Conservation (phyloP, 352 stramenopile genomes). For the Thalassiosira mediterranea region DNA sequence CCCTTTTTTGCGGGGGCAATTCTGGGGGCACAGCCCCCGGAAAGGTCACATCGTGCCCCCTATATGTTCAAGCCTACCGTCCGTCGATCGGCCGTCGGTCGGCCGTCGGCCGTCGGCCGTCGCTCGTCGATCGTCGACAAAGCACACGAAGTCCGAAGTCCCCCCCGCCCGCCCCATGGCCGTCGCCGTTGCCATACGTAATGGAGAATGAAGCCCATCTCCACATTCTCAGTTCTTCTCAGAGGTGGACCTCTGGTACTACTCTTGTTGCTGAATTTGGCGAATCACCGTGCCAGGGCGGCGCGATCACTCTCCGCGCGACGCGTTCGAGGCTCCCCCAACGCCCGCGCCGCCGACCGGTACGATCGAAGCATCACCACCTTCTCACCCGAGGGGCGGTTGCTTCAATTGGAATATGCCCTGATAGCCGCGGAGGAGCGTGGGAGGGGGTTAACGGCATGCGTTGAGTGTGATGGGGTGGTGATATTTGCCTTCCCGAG, state of each 20-base stretch:
- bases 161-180: too few relatives aligned
- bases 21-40: too few relatives aligned
- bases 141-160: neutral
- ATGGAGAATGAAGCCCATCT: neutral
- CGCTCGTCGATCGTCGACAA: too few relatives aligned
- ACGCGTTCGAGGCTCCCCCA: slow-evolving; percentile 13
- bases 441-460: slow-evolving; percentile 28
- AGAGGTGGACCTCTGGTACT: neutral
- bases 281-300: slow-evolving; percentile 9
- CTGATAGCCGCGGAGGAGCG: slow-evolving; percentile 39
- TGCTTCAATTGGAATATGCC: slow-evolving; percentile 98
- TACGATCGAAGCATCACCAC: slow-evolving; percentile 99
- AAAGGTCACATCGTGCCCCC: too few relatives aligned
- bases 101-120: too few relatives aligned
- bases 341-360: slow-evolving; percentile 5
- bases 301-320: slow-evolving; percentile 35
- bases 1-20: too few relatives aligned
- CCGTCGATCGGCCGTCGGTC: too few relatives aligned
- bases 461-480: slow-evolving; percentile 34
- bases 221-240: neutral
- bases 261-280: neutral
- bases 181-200: too few relatives aligned
- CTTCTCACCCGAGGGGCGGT: slow-evolving; percentile 96
- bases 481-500: slow-evolving; percentile 43
- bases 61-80: too few relatives aligned